Conservation (phyloP, 2,329 filamentous ascomycete species). For the Clonostachys chloroleuca region DNA sequence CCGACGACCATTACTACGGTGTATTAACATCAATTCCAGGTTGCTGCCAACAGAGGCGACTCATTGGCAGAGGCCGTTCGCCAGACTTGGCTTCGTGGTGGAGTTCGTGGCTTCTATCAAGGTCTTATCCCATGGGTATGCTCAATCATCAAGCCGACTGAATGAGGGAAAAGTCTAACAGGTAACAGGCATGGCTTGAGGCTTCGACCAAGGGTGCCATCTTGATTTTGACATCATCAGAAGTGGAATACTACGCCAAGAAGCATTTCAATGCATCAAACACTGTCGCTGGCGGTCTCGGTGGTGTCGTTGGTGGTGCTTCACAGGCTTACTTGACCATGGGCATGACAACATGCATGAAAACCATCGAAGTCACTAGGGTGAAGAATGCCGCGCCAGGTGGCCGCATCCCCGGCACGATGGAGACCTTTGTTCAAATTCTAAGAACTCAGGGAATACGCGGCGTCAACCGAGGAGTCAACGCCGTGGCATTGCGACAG, state of each 20-base stretch:
- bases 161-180: neutral
- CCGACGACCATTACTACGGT: neutral
- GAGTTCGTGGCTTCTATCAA: conserved; percentile 6
- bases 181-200: neutral
- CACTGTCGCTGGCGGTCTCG: conserved; percentile 3
- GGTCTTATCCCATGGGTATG: conserved; percentile 9
- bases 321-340: conserved; percentile 7
- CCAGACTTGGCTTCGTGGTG: conserved; percentile 5
- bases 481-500: conserved; percentile 7
- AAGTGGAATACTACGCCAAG: neutral
- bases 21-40: neutral
- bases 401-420: conserved; percentile 2
- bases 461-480: conserved; percentile 7
- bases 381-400: neutral
- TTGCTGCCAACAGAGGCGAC: neutral
- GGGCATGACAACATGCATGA: conserved; percentile 9
- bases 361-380: conserved; percentile 7
- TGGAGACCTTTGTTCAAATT: conserved; percentile 7
- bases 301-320: conserved; percentile 6
- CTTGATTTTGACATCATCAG: neutral
- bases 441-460: conserved; percentile 6
- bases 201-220: neutral
- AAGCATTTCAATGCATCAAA: neutral
- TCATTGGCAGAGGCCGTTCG: conserved; percentile 3
- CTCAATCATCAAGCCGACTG: neutral